These are phyloP conservation scores for Gonapodya prolifera DNA, from an alignment of 192 early-diverging fungal species.

Conservation along the genomic window DNA sequence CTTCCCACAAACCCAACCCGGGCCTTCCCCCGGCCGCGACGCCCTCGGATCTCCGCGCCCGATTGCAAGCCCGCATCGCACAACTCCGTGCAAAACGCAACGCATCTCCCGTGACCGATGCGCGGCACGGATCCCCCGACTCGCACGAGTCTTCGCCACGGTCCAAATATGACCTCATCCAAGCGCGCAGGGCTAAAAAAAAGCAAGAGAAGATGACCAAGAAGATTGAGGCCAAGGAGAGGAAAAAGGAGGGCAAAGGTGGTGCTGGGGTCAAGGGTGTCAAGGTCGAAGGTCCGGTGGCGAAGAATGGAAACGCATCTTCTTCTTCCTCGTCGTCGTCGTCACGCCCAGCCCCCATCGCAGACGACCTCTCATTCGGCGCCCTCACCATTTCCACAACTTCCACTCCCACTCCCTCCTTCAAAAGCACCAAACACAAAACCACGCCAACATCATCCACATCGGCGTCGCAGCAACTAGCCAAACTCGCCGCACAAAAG, in stretches of 20 bases:
- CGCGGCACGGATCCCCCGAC: conserved; percentile 1
- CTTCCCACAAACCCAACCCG: not conserved
- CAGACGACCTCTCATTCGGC: not conserved
- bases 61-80: conserved; percentile 50
- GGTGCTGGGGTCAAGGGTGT: conserved; percentile 52
- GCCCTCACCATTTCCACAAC: not conserved
- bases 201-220: conserved; percentile 43
- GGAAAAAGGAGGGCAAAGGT: conserved; percentile 35
- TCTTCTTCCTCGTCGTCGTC: not conserved
- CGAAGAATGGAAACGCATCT: conserved; percentile 25
- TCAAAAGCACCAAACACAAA: no score
- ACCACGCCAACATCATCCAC: no score
- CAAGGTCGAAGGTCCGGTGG: conserved; percentile 42
- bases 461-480: no score
- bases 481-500: no score
- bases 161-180: no score
- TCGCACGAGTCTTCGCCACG: no score
- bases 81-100: conserved; percentile 46
- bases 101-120: conserved; percentile 36
- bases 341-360: not conserved
- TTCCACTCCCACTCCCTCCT: no score
- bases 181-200: conserved; percentile 28
- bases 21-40: not conserved
- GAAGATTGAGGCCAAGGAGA: conserved; percentile 39
- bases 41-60: conserved; percentile 33